Conservation (phyloP, 306 rosid genomes). For the Gastrolobium villosum region DNA sequence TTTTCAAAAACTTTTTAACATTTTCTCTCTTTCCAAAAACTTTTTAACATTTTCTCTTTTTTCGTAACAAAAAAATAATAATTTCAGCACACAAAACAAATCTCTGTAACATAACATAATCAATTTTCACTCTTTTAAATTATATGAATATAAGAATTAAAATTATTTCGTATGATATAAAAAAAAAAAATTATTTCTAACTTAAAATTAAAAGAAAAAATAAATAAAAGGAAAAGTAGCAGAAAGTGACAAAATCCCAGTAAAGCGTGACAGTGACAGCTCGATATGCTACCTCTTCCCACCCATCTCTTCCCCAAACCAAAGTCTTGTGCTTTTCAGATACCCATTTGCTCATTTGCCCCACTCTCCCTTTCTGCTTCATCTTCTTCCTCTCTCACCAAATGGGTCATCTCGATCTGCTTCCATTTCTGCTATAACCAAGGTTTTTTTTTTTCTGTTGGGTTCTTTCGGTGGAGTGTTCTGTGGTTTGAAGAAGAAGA, state of each 20-base stretch:
- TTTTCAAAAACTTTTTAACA: too few species aligned
- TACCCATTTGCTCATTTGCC: conserved; percentile 36
- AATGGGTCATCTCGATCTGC: conserved; percentile 48
- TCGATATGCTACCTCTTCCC: conserved; percentile 35
- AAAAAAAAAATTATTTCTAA: too few species aligned
- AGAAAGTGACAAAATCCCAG: conserved; percentile 69
- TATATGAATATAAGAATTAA: too few species aligned
- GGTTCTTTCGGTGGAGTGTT: not conserved
- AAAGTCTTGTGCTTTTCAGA: conserved; percentile 51
- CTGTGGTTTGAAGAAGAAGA: conserved; percentile 13
- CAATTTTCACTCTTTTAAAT: too few species aligned
- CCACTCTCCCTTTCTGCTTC: not conserved
- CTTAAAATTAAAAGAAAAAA: not conserved
- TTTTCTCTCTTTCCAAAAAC: too few species aligned
- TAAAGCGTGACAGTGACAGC: conserved; percentile 61
- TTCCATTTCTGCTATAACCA: conserved; percentile 40
- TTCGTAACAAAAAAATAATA: too few species aligned
- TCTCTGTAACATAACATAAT: too few species aligned
- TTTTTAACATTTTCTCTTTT: too few species aligned
- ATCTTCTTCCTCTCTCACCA: conserved; percentile 31
- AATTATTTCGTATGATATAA: too few species aligned
- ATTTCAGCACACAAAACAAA: too few species aligned
- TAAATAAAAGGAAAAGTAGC: conserved; percentile 37
- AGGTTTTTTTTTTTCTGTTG: not conserved
- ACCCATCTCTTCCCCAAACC: conserved; percentile 13